Evolutionary conservation across 129 eudicot genomes (phyloP), one percentile per base, ranked within the genome.

Genomic region (Centrapalus pauciflorus): DNA sequence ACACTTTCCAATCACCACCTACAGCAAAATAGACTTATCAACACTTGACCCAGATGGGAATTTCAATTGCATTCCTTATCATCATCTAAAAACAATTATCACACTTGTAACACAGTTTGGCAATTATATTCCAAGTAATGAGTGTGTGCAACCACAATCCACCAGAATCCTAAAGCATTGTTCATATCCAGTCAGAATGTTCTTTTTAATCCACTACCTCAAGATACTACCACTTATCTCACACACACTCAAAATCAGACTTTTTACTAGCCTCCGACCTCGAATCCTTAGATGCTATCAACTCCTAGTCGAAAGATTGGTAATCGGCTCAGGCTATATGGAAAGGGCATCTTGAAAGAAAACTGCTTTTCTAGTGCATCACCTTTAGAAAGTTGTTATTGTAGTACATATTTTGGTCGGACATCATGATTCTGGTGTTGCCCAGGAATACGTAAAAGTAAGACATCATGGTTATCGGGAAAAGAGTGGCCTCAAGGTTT

Each of bases 1-100:
- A 74, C 73, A 52, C 29, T 12, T 66, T 57, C 50, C 26, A 74
- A 74, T 74, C 72, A 64, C 78, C 72, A 65, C 63, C 68, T 67
- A 66, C 79, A 75, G 34, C 73, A 58, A 34, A 52, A 29, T 65
- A 64, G 79, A 74, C 77, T 73, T 54, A 55, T 63, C 23, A 43
- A 41, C 30, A 27, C 43, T 66, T 33, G 67, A 66, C 79, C 40
- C 69, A 75, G 66, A 75, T 75, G 66, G 79, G 41, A 65, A 74
- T 65, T 65, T 55, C 73, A 57, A 66, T 32, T 75, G 74, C 61
- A 57, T 32, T 57, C 68, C 66, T 66, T 59, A 75, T 66, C 50
- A 75, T 67, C 49, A 46, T 62, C 61, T 50, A 66, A 40, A 64
- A 25, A 19, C 33, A 70, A 70, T 57, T 7, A 43, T 70, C 75